These are phyloP conservation scores for Ormosia emarginata DNA, from an alignment of 306 rosid genomes.

Conservation along the genomic window DNA sequence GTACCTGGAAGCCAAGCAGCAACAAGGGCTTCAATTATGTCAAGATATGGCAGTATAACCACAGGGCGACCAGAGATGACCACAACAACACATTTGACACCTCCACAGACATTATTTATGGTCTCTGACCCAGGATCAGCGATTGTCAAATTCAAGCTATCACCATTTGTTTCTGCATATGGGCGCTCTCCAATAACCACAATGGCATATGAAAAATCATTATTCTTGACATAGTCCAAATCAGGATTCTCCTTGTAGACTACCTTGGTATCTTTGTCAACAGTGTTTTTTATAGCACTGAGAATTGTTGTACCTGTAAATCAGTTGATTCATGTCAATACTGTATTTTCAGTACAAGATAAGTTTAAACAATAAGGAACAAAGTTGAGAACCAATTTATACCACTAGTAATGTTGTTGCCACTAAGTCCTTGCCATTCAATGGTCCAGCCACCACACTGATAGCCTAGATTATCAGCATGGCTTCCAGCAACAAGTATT, in stretches of 20 bases:
- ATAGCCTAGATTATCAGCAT: constrained; percentile 71
- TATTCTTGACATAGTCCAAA: neutral
- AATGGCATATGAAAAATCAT: constrained; percentile 18
- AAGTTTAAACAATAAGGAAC: neutral
- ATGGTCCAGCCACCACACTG: constrained; percentile 89
- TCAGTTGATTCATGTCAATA: neutral
- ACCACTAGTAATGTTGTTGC: constrained; percentile 30
- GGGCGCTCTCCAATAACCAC: constrained; percentile 26
- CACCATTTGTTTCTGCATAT: constrained; percentile 15
- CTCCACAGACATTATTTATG: constrained; percentile 17
- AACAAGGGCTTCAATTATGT: constrained; percentile 7
- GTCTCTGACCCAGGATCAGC: constrained; percentile 8
- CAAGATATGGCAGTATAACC: constrained; percentile 5
- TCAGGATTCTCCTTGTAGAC: constrained; percentile 15
- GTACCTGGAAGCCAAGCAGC: constrained; percentile 29
- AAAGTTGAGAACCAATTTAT: neutral
- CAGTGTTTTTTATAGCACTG: constrained; percentile 11
- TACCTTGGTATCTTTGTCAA: neutral
- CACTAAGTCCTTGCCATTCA: constrained; percentile 66
- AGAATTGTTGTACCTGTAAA: constrained; percentile 19
- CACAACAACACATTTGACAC: constrained; percentile 10
- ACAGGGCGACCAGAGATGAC: constrained; percentile 25
- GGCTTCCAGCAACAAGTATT: constrained; percentile 64
- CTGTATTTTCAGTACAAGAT: neutral
- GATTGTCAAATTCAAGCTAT: constrained; percentile 13